Evolutionary conservation across 2,329 filamentous ascomycete species (phyloP).

Genomic region (Botrytis aclada): DNA sequence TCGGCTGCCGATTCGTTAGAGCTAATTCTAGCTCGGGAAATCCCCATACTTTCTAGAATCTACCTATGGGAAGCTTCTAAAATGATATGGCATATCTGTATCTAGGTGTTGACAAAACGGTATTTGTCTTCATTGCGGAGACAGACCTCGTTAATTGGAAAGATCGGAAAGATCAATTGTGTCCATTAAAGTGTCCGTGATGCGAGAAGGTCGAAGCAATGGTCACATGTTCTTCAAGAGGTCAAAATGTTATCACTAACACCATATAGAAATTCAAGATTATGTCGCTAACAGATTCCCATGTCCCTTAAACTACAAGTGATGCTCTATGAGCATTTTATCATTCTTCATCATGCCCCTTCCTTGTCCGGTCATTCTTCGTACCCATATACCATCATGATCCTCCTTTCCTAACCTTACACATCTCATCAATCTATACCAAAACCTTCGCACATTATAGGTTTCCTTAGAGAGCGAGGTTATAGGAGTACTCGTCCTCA

Average conservation of each 20-base stretch:
- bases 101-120: neutral
- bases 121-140: neutral
- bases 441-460: neutral
- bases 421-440: neutral
- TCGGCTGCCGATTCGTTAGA: slow-evolving; percentile 13
- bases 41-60: neutral
- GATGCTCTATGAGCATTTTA: neutral
- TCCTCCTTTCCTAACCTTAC: neutral
- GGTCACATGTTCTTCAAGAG: neutral
- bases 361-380: slow-evolving; percentile 6
- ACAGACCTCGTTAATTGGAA: neutral
- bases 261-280: neutral
- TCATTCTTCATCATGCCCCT: neutral
- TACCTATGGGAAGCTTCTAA: slow-evolving; percentile 2
- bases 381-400: neutral
- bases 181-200: neutral
- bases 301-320: slow-evolving; percentile 18
- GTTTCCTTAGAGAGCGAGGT: slow-evolving; percentile 52
- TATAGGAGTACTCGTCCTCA: slow-evolving; percentile 70
- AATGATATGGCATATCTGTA: neutral
- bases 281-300: slow-evolving; percentile 16
- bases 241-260: neutral
- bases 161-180: neutral
- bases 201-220: neutral
- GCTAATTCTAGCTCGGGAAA: neutral